phyloP scores from a whole-genome alignment of 208 protist species.

The Entamoeba invadens region DNA sequence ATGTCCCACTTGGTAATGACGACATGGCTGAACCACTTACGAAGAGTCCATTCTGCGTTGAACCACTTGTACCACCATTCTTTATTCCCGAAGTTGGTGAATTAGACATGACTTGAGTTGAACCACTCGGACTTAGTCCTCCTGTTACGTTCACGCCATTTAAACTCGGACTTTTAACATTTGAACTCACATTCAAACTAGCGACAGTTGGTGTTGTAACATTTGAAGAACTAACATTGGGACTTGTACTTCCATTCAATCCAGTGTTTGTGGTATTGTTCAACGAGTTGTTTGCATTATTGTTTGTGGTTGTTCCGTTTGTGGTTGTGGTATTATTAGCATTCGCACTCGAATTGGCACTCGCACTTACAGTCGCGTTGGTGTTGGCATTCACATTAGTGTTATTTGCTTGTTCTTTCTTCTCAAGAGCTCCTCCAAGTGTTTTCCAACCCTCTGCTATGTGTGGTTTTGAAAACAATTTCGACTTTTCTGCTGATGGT shows the following conservation, averaged over 20 bases:
- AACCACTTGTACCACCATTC: too few species aligned
- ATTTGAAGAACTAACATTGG: too few species aligned
- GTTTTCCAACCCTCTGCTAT: neutral
- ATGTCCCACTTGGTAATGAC: too few species aligned
- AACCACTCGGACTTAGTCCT: too few species aligned
- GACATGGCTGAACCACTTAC: too few species aligned
- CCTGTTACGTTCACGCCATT: too few species aligned
- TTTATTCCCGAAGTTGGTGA: too few species aligned
- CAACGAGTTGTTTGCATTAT: neutral
- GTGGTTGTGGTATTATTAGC: neutral
- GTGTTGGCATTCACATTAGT: neutral
- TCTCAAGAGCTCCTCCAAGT: neutral
- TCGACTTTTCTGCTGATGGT: neutral
- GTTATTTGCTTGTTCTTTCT: neutral
- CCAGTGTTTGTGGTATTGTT: neutral
- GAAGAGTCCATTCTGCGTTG: too few species aligned
- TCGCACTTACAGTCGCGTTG: neutral
- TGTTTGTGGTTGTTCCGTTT: neutral
- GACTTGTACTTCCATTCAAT: neutral
- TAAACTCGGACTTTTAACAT: too few species aligned
- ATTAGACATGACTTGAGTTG: too few species aligned
- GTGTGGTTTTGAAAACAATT: neutral
- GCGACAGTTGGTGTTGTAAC: too few species aligned
- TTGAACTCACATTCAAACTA: too few species aligned
- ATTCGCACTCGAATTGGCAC: neutral